Percentiles rank a stretch among this genome's conserved stretches.
Conservation (phyloP, 2,329 filamentous ascomycete genomes). For the Penicillium sp. region DNA sequence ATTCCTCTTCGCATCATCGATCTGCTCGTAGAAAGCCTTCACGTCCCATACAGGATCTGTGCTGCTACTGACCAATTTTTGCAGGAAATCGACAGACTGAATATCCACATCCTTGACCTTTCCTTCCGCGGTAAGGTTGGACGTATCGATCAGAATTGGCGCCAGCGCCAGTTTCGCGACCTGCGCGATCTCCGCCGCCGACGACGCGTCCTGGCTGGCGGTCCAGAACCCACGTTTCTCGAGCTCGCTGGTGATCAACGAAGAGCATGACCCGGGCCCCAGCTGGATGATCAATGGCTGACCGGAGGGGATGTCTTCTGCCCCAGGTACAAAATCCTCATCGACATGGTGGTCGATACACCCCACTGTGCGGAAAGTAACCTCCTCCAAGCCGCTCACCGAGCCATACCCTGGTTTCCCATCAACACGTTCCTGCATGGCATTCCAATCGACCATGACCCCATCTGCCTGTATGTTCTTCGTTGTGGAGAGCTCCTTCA, state of each 20-base stretch:
- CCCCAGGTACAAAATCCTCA: conserved; percentile 57
- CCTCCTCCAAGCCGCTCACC: conserved; percentile 54
- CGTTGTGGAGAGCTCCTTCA: conserved; percentile 21
- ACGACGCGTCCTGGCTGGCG: conserved; percentile 20
- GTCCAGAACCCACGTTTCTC: conserved; percentile 53
- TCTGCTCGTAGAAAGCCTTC: conserved; percentile 57
- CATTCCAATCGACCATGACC: conserved; percentile 55
- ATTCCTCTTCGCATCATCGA: conserved; percentile 62
- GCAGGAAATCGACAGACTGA: conserved; percentile 58
- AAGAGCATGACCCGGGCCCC: conserved; percentile 64
- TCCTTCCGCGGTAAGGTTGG: conserved; percentile 51
- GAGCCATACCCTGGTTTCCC: conserved; percentile 54
- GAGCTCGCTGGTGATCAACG: conserved; percentile 59
- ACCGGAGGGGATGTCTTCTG: conserved; percentile 40
- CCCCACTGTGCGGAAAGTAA: conserved; percentile 53
- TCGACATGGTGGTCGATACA: conserved; percentile 69
- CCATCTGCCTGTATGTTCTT: conserved; percentile 31
- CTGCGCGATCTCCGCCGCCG: conserved; percentile 47
- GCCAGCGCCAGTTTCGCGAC: conserved; percentile 49
- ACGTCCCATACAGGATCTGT: conserved; percentile 50
- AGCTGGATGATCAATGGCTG: conserved; percentile 61
- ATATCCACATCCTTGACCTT: conserved; percentile 57
- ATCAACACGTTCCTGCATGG: conserved; percentile 50
- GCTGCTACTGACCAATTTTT: conserved; percentile 53
- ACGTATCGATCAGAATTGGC: conserved; percentile 53